A percentile compares a stretch with the other conserved stretches of the same genome.
phyloP scores from a whole-genome alignment of 1,284 basidiomycete genomes.

The Phylloporus sp. region DNA sequence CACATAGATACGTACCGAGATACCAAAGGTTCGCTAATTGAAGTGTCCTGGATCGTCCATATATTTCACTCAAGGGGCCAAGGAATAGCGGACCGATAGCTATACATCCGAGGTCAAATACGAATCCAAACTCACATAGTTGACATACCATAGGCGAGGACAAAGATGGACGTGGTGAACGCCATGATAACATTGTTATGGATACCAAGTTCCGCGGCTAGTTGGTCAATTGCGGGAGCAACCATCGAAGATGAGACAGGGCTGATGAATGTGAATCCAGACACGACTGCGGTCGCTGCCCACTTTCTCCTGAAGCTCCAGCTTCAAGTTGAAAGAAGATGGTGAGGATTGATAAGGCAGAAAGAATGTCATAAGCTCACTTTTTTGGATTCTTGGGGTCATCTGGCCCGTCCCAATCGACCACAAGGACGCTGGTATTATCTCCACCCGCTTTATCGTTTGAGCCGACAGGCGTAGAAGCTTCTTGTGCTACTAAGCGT shows the following conservation, averaged over 20 bases:
- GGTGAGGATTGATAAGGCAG: too few relatives aligned
- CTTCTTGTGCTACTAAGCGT: background rate
- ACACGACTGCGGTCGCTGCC: too few relatives aligned
- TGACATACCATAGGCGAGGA: slow-evolving; percentile 57
- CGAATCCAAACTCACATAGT: background rate
- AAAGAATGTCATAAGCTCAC: slow-evolving; percentile 3
- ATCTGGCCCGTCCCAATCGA: slow-evolving; percentile 43
- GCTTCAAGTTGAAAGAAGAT: too few relatives aligned
- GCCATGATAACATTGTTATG: too few relatives aligned
- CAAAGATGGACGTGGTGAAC: too few relatives aligned
- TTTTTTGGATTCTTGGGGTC: slow-evolving; percentile 41
- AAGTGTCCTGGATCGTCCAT: slow-evolving; percentile 50
- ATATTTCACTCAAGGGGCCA: slow-evolving; percentile 61
- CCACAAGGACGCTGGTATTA: slow-evolving; percentile 17
- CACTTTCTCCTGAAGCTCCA: too few relatives aligned
- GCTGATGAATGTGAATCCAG: too few relatives aligned
- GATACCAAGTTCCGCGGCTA: too few relatives aligned
- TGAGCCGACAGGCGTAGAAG: background rate
- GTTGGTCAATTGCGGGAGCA: too few relatives aligned
- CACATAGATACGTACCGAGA: slow-evolving; percentile 44
- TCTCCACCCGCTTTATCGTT: background rate
- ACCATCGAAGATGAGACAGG: too few relatives aligned
- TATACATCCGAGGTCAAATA: slow-evolving; percentile 29
- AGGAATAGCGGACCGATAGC: slow-evolving; percentile 56
- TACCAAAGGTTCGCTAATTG: slow-evolving; percentile 63